Evolutionary conservation across 371 early-diverging fungal genomes (phyloP).

Genomic region (Mucor saturninus): DNA sequence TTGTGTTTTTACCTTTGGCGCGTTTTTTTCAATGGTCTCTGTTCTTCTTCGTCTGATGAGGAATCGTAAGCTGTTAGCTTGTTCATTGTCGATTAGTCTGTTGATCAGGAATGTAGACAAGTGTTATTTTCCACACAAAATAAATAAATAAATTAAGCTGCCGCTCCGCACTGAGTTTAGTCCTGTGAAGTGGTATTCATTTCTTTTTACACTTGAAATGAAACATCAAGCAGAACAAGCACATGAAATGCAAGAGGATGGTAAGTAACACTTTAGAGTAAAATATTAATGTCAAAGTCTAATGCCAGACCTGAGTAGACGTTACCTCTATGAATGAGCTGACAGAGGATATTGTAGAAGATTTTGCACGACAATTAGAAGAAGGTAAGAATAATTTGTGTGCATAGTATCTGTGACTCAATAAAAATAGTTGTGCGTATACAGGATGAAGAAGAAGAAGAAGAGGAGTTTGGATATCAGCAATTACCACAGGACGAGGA

Average conservation of each 20-base stretch:
- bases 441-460: constrained; percentile 20
- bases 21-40: neutral
- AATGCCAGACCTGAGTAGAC: neutral
- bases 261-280: too few relatives aligned
- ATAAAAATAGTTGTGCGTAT: constrained; percentile 22
- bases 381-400: constrained; percentile 19
- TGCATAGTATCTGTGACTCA: neutral
- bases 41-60: constrained; percentile 13
- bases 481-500: constrained; percentile 43
- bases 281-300: too few relatives aligned
- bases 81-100: neutral
- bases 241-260: too few relatives aligned
- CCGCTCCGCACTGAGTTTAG: too few relatives aligned
- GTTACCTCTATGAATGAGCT: neutral
- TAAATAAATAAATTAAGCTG: too few relatives aligned
- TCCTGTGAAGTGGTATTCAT: too few relatives aligned
- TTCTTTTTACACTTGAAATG: too few relatives aligned
- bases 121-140: too few relatives aligned
- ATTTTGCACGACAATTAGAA: constrained; percentile 45
- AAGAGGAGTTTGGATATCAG: constrained; percentile 32
- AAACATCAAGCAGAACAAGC: too few relatives aligned
- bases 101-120: too few relatives aligned
- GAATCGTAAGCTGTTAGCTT: constrained; percentile 8
- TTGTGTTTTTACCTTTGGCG: neutral
- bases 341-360: constrained; percentile 36